Conservation (phyloP, 768 basidiomycete genomes). For the Omphalotus guepiniiformis region DNA sequence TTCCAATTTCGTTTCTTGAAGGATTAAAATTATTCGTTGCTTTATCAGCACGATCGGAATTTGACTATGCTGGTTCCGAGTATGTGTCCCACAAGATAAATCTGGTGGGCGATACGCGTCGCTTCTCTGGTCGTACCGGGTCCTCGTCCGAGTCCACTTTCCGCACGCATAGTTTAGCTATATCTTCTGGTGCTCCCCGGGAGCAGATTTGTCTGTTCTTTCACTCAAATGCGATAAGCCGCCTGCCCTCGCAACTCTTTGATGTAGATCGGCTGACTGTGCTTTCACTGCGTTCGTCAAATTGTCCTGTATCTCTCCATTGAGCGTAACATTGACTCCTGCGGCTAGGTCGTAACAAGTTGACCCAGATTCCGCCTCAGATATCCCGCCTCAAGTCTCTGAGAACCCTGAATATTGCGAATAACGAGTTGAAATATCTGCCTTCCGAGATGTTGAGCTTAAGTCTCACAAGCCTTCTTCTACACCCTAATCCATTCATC, state of each 20-base stretch:
- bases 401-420: conserved; percentile 55
- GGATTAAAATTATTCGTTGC: no score
- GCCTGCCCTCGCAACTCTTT: conserved; percentile 57
- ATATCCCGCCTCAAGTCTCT: conserved; percentile 51
- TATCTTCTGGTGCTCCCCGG: conserved; percentile 22
- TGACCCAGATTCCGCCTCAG: conserved; percentile 59
- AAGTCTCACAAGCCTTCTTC: conserved; percentile 40
- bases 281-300: conserved; percentile 56
- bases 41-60: no score
- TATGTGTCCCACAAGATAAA: no score
- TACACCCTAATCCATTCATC: conserved; percentile 63
- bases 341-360: conserved; percentile 50
- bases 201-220: conserved; percentile 57
- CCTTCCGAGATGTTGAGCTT: conserved; percentile 65
- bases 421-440: conserved; percentile 54
- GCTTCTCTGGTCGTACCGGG: no score
- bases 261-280: conserved; percentile 52
- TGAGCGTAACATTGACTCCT: conserved; percentile 13
- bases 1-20: no score
- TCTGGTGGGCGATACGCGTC: no score
- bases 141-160: no score
- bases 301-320: neutral
- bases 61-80: no score
- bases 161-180: neutral
- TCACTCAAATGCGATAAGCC: conserved; percentile 46